A percentile compares a stretch with the other conserved stretches of the same genome.
Evolutionary conservation across 75 land plant genomes (phyloP).

Genomic region (Gnetum montanum): DNA sequence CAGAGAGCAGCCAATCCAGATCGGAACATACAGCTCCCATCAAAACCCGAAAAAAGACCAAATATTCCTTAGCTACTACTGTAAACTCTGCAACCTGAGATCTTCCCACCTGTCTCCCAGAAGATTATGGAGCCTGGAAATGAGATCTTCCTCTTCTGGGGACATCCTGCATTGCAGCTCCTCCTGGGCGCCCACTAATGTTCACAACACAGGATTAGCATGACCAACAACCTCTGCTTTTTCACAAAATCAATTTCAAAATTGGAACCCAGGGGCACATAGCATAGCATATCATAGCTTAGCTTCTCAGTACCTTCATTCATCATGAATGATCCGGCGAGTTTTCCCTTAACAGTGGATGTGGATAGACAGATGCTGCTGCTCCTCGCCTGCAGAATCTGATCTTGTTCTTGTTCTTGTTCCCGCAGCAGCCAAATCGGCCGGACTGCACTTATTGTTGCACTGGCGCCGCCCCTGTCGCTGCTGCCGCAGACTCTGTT

Average conservation of each 20-base stretch:
- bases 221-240: too few relatives aligned
- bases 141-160: constrained; percentile 4
- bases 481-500: too few relatives aligned
- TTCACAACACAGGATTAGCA: too few relatives aligned
- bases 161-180: neutral
- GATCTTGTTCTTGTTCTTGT: neutral
- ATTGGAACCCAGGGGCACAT: neutral
- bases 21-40: neutral
- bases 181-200: too few relatives aligned
- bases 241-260: neutral
- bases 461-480: neutral
- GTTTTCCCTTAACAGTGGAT: too few relatives aligned
- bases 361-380: too few relatives aligned
- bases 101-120: neutral
- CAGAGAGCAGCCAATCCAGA: neutral
- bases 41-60: neutral
- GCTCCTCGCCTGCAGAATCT: neutral
- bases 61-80: neutral
- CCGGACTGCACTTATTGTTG: too few relatives aligned
- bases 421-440: too few relatives aligned
- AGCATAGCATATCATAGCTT: neutral
- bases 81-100: too few relatives aligned
- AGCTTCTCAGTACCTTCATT: neutral
- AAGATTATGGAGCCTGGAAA: neutral
- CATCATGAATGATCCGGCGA: neutral